phyloP scores from a whole-genome alignment of 108 stramenopile species.

The Chaetoceros muelleri region DNA sequence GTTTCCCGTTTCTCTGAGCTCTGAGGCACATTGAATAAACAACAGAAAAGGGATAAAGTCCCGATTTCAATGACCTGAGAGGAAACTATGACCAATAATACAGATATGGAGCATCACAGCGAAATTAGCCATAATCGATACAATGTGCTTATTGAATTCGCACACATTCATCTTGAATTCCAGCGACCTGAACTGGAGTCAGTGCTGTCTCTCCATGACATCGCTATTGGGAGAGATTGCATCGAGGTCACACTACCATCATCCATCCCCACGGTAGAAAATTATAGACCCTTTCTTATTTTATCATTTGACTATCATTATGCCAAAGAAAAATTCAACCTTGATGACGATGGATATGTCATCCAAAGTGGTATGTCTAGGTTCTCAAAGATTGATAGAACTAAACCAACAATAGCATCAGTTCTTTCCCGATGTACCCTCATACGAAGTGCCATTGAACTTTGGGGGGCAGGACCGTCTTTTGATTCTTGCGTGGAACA shows the following conservation, averaged over 20 bases:
- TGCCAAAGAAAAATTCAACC: constrained; percentile 1
- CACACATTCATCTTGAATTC: constrained; percentile 64
- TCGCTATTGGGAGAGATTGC: constrained; percentile 38
- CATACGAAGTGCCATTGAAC: constrained; percentile 59
- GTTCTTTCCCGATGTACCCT: constrained; percentile 52
- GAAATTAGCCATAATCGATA: constrained; percentile 18
- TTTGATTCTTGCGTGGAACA: constrained; percentile 38
- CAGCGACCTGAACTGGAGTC: constrained; percentile 64
- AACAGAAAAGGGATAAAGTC: no score
- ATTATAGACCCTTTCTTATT: constrained; percentile 23
- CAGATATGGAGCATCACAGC: neutral
- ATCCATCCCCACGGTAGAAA: constrained; percentile 1
- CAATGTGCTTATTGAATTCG: constrained; percentile 64
- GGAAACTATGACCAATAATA: no score
- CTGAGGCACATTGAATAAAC: no score
- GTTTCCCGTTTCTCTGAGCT: no score
- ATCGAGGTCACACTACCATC: constrained; percentile 19
- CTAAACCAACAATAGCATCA: constrained; percentile 21
- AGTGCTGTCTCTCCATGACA: constrained; percentile 51
- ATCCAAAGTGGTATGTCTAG: neutral
- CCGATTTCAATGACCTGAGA: no score
- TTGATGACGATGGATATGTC: constrained; percentile 2
- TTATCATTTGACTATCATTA: constrained; percentile 20
- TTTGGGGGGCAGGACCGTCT: constrained; percentile 50
- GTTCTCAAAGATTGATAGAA: constrained; percentile 1